A percentile compares a stretch with the other conserved stretches of the same genome.
Conservation (phyloP, 805 yeast genomes). For the Candida adriatica region DNA sequence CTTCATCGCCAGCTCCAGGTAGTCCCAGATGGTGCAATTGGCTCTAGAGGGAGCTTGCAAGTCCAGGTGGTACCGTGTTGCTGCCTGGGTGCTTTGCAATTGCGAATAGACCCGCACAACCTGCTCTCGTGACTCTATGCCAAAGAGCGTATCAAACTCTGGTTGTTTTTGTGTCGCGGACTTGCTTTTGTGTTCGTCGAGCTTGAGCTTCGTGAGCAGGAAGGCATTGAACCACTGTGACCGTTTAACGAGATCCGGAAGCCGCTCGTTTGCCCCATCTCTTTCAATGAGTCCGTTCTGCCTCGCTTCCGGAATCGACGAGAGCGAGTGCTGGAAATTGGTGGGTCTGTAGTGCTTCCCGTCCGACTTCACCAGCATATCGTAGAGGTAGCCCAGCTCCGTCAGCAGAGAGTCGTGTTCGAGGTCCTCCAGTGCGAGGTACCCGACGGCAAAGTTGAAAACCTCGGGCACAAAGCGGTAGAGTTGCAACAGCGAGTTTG, state of each 20-base stretch:
- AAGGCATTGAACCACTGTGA: constrained; percentile 54
- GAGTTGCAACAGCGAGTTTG: constrained; percentile 73
- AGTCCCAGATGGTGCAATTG: constrained; percentile 37
- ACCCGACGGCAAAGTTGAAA: constrained; percentile 54
- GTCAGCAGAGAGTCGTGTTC: constrained; percentile 48
- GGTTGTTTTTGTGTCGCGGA: not conserved
- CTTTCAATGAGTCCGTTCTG: constrained; percentile 46
- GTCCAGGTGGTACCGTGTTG: constrained; percentile 9
- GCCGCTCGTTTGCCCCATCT: constrained; percentile 22
- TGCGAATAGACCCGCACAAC: constrained; percentile 5
- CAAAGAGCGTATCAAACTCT: constrained; percentile 29
- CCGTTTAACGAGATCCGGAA: constrained; percentile 18
- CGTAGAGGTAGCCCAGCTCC: constrained; percentile 84
- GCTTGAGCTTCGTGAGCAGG: constrained; percentile 42
- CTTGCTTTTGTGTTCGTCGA: constrained; percentile 39
- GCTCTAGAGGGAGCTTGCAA: constrained; percentile 13
- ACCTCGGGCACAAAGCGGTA: constrained; percentile 72
- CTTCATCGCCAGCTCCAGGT: constrained; percentile 39
- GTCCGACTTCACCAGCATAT: constrained; percentile 79
- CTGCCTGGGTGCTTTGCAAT: not conserved
- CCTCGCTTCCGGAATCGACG: constrained; percentile 42
- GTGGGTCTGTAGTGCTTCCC: constrained; percentile 77
- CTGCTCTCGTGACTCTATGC: constrained; percentile 24
- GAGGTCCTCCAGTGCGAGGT: constrained; percentile 48
- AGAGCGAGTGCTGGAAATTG: constrained; percentile 59